These are phyloP conservation scores for Antrodiella citrinella DNA, from an alignment of 768 basidiomycete genomes.

Conservation along the genomic window DNA sequence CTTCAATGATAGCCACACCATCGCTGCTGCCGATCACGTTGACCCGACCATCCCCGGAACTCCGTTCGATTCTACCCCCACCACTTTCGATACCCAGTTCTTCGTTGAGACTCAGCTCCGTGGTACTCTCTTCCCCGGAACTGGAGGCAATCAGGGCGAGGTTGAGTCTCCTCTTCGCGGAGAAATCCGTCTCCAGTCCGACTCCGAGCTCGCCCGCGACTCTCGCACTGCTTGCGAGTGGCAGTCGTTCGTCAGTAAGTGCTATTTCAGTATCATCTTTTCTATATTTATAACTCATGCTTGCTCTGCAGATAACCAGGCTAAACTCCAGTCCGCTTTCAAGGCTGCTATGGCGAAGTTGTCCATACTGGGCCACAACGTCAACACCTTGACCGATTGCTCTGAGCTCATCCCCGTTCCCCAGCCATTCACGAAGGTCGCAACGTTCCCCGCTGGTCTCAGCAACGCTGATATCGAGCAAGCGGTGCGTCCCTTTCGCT, in stretches of 20 bases:
- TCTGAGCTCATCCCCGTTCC: constrained; percentile 36
- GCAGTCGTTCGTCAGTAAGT: constrained; percentile 20
- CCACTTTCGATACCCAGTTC: constrained; percentile 15
- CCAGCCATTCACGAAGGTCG: constrained; percentile 16
- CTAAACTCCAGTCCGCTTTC: constrained; percentile 19
- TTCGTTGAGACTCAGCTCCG: constrained; percentile 18
- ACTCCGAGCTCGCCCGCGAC: constrained; percentile 21
- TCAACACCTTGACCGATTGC: constrained; percentile 30
- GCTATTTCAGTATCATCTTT: too few species aligned
- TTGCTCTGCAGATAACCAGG: constrained; percentile 18
- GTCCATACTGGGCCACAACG: constrained; percentile 21
- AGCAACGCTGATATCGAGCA: constrained; percentile 16
- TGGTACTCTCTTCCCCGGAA: constrained; percentile 18
- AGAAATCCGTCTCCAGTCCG: constrained; percentile 23
- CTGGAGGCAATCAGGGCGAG: constrained; percentile 17
- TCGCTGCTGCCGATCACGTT: constrained; percentile 20
- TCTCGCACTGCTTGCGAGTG: constrained; percentile 22
- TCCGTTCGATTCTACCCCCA: constrained; percentile 16
- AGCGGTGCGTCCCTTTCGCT: constrained; percentile 7
- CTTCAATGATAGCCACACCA: constrained; percentile 12
- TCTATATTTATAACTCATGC: too few species aligned
- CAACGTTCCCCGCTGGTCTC: constrained; percentile 27
- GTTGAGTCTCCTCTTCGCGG: constrained; percentile 20
- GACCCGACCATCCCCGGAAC: constrained; percentile 14
- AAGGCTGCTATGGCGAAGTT: constrained; percentile 23